These are phyloP conservation scores for Elsinoe necatrix DNA, from an alignment of 2,329 filamentous ascomycete genomes.

Conservation along the genomic window DNA sequence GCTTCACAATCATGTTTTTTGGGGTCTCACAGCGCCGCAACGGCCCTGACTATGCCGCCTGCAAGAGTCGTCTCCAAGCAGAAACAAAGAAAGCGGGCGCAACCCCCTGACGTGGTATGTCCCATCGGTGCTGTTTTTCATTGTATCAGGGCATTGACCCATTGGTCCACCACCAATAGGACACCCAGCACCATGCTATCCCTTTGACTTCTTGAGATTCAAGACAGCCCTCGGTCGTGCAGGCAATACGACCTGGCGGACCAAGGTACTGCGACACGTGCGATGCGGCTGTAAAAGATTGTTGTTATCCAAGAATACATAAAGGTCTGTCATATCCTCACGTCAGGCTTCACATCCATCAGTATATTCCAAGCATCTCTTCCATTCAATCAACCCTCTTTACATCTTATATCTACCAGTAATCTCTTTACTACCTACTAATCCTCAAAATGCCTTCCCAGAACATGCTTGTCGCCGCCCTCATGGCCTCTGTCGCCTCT, in stretches of 20 bases:
- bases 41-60: not conserved
- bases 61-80: not conserved
- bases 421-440: not conserved
- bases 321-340: not conserved
- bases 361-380: not conserved
- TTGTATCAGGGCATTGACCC: not conserved
- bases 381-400: not conserved
- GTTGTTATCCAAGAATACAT: not conserved
- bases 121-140: not conserved
- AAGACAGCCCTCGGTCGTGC: conserved; percentile 1
- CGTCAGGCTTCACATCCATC: not conserved
- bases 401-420: not conserved
- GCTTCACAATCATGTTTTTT: not conserved
- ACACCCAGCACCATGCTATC: not conserved
- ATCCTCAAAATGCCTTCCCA: not conserved
- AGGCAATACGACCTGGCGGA: not conserved
- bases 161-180: not conserved
- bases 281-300: not conserved
- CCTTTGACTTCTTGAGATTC: not conserved
- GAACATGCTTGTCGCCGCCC: not conserved
- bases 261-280: not conserved
- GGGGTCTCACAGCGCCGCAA: not conserved
- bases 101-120: not conserved
- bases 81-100: not conserved
- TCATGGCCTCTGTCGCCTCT: not conserved